Conservation (phyloP, 179 eudicot genomes). For the Amaranthus tricolor region DNA sequence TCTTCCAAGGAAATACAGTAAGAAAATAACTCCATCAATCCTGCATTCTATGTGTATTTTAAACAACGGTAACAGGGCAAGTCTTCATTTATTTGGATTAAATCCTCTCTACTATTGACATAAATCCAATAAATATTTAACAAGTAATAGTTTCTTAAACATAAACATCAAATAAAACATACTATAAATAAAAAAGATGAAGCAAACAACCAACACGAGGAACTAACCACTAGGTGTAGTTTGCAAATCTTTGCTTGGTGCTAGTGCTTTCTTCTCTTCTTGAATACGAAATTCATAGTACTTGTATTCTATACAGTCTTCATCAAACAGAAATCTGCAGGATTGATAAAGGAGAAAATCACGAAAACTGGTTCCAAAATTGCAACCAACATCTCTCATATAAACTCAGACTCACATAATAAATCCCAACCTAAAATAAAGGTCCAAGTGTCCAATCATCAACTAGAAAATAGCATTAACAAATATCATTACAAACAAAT, state of each 20-base stretch:
- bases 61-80: too few species aligned
- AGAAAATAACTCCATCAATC: neutral
- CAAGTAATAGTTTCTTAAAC: too few species aligned
- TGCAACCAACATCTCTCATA: neutral
- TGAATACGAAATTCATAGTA: constrained; percentile 70
- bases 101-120: too few species aligned
- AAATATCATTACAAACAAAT: neutral
- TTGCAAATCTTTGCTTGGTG: constrained; percentile 44
- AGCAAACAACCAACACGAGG: neutral
- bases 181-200: too few species aligned
- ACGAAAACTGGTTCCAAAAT: neutral
- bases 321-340: constrained; percentile 84
- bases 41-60: too few species aligned
- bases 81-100: too few species aligned
- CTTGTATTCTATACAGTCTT: constrained; percentile 75
- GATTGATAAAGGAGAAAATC: constrained; percentile 3
- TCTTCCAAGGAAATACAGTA: neutral
- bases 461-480: neutral
- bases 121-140: too few species aligned
- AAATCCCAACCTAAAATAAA: neutral
- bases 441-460: neutral
- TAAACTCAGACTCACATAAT: neutral
- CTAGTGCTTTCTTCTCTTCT: constrained; percentile 69
- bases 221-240: constrained; percentile 52
- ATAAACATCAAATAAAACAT: too few species aligned